Conservation (phyloP, 2,329 filamentous ascomycete genomes). For the Passalora sequoiae region DNA sequence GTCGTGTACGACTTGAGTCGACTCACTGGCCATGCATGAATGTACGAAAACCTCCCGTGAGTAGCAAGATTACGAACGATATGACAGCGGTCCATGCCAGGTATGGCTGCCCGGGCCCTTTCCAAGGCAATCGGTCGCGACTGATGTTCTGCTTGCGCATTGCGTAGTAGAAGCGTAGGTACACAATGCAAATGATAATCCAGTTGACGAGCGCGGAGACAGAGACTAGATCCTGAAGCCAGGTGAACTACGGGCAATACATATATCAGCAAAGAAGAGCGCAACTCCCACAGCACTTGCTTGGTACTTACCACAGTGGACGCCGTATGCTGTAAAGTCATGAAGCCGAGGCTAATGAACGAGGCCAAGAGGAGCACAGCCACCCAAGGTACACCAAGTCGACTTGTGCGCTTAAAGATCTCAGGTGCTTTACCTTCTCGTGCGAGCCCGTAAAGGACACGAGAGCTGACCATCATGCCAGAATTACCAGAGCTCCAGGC, state of each 20-base stretch:
- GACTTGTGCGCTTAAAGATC: conserved; percentile 40
- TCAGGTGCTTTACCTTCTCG: conserved; percentile 60
- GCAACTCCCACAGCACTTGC: background rate
- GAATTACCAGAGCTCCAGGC: conserved; percentile 54
- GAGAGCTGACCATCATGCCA: conserved; percentile 48
- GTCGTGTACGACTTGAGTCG: too few species aligned
- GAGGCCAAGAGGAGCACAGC: conserved; percentile 13
- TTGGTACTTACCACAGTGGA: conserved; percentile 8
- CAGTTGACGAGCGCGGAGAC: conserved; percentile 63
- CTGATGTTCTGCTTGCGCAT: conserved; percentile 52
- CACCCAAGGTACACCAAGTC: conserved; percentile 18
- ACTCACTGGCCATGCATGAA: conserved; percentile 51
- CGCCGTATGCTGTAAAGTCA: conserved; percentile 11
- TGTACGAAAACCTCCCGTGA: conserved; percentile 43
- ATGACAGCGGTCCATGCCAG: conserved; percentile 56
- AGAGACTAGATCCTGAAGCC: conserved; percentile 62
- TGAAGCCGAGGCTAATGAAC: conserved; percentile 15
- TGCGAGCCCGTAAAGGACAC: conserved; percentile 51
- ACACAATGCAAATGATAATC: conserved; percentile 59
- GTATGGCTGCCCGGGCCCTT: conserved; percentile 60
- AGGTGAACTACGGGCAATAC: conserved; percentile 45
- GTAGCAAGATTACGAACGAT: conserved; percentile 48
- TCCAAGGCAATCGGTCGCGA: conserved; percentile 57
- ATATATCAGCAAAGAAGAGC: background rate
- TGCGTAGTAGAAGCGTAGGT: conserved; percentile 57